Evolutionary conservation across 495 filamentous ascomycete species (phyloP), one percentile per base, ranked within the genome.

Genomic region (Halenospora varia): DNA sequence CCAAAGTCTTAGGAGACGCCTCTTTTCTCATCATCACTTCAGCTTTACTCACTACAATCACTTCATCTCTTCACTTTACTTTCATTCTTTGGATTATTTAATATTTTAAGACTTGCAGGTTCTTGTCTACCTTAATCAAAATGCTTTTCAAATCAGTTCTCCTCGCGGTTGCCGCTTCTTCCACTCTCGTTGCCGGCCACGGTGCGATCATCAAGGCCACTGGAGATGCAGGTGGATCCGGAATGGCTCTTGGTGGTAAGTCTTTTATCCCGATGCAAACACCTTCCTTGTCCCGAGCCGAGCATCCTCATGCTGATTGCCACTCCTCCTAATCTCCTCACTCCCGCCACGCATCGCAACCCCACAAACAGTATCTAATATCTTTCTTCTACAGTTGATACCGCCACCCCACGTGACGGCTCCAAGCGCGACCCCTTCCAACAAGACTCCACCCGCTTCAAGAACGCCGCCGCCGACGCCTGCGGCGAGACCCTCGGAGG

Each of bases 371-470:
- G n/a, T n/a, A 10, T 51, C 45, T 48, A 48, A 22, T n/a, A n/a
- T n/a, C n/a, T 40, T n/a, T 9, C 35, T 40, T 40, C 6, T 52
- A 26, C 49, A 61, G 54, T 62, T 54, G 54, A 48, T 20, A 25
- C 41, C 19, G 10, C 40, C 17, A 53, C 59, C 25, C 48, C 59
- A 41, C 59, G 54, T 53, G 59, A 62, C 48, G 59, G 59, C 8
- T 41, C 53, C 1, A 53, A 18, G 8, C 40, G 53, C 51, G 25
- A 57, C 49, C 59, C 53, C 22, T 53, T 53, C 49, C 59, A 62
- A 39, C 53, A 56, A 23, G 56, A 60, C 25, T 54, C 61, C 23
- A 63, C 61, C 47, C 42, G 50, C 40, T 63, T 63, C 61, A 53
- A 50, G 24, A 54, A 51, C 19, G 51, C 50, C 2, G 56, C 55